Percentiles rank a stretch among this genome's conserved stretches.
Conservation (phyloP, 345 rosid genomes). For the Heritiera fomes region DNA sequence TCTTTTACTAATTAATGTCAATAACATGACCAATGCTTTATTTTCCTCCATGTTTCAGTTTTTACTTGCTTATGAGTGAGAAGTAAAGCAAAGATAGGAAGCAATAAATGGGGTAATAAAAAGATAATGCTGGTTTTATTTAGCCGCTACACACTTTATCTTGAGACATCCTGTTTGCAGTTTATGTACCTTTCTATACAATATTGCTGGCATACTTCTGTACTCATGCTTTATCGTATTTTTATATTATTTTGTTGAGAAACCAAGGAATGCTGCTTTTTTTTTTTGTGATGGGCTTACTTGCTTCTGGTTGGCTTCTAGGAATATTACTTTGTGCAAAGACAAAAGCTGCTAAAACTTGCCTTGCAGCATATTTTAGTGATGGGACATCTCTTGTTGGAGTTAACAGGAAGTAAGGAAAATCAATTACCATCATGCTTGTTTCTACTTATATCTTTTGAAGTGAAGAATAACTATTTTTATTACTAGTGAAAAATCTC, state of each 20-base stretch:
- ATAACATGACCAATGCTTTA: slow-evolving; percentile 3
- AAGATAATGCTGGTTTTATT: background rate
- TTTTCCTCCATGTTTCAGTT: background rate
- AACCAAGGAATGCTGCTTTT: background rate
- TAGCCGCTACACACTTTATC: background rate
- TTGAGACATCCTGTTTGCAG: background rate
- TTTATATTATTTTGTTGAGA: background rate
- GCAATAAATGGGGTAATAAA: background rate
- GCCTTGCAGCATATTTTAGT: slow-evolving; percentile 75
- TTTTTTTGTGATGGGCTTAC: background rate
- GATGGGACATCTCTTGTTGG: slow-evolving; percentile 71
- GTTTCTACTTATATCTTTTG: background rate
- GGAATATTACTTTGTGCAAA: slow-evolving; percentile 93
- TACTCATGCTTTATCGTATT: background rate
- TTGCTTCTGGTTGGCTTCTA: slow-evolving; percentile 29
- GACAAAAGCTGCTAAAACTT: slow-evolving; percentile 76
- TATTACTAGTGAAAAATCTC: background rate
- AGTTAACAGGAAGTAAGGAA: slow-evolving; percentile 40
- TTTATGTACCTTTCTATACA: background rate
- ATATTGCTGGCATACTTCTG: background rate
- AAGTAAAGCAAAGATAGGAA: background rate
- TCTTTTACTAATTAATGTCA: background rate
- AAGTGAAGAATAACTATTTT: background rate
- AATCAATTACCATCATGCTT: background rate
- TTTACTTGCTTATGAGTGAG: background rate